Conservation (phyloP, 2,329 filamentous ascomycete genomes). For the Colletotrichum tamarilloi region DNA sequence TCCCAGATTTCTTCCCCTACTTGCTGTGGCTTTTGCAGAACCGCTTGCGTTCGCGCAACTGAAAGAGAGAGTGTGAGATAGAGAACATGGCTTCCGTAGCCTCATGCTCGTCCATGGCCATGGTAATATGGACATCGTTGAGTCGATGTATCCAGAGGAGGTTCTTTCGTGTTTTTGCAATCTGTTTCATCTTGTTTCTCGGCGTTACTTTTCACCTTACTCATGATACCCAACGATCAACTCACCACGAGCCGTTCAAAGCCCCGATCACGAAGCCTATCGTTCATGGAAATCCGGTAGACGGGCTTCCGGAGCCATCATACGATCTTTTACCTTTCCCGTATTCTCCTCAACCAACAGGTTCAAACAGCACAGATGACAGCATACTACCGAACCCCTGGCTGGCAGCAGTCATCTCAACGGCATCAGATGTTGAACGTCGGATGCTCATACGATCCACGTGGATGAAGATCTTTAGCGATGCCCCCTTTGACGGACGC, state of each 20-base stretch:
- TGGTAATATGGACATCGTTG: slow-evolving; percentile 14
- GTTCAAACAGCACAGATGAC: not conserved
- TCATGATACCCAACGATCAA: not conserved
- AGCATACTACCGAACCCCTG: slow-evolving; percentile 35
- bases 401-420: slow-evolving; percentile 44
- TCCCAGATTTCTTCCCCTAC: not conserved
- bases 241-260: slow-evolving; percentile 30
- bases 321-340: slow-evolving; percentile 41
- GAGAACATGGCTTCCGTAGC: slow-evolving; percentile 17
- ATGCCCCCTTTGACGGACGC: slow-evolving; percentile 43
- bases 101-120: not conserved
- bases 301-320: slow-evolving; percentile 11
- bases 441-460: slow-evolving; percentile 45
- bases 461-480: slow-evolving; percentile 45
- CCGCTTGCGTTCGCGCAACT: not conserved
- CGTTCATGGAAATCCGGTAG: slow-evolving; percentile 32
- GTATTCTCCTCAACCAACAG: slow-evolving; percentile 38
- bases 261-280: slow-evolving; percentile 22
- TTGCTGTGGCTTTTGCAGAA: not conserved
- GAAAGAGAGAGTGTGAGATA: not conserved
- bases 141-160: slow-evolving; percentile 17
- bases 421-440: slow-evolving; percentile 42
- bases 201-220: slow-evolving; percentile 17
- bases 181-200: slow-evolving; percentile 15
- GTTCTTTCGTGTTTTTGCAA: slow-evolving; percentile 18